These are phyloP conservation scores for Citrus unshiu DNA, from an alignment of 345 rosid genomes.

Conservation along the genomic window DNA sequence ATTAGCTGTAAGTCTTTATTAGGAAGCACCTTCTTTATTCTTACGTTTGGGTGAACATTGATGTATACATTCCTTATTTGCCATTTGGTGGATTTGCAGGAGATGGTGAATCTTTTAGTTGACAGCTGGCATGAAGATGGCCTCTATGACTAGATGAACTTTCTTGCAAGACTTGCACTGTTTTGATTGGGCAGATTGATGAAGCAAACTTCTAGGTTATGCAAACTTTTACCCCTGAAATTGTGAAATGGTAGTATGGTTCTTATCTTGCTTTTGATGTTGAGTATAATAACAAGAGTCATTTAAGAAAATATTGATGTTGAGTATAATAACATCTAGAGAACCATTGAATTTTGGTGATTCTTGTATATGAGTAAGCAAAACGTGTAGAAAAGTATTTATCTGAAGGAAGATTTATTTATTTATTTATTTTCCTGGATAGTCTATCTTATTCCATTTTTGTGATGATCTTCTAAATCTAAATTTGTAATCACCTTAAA, in stretches of 20 bases:
- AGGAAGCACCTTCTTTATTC: background rate
- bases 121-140: conserved; percentile 33
- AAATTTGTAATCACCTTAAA: background rate
- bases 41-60: background rate
- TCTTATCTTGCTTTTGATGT: background rate
- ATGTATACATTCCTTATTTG: background rate
- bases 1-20: conserved; percentile 29
- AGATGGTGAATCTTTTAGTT: conserved; percentile 40
- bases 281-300: conserved; percentile 1
- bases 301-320: background rate
- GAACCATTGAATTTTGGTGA: background rate
- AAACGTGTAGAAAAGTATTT: background rate
- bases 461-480: background rate
- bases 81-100: conserved; percentile 27
- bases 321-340: background rate
- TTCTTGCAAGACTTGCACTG: conserved; percentile 5
- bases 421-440: background rate
- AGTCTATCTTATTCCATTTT: background rate
- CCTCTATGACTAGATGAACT: conserved; percentile 18
- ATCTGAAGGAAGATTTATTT: background rate
- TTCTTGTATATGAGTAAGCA: background rate
- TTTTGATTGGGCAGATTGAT: conserved; percentile 7
- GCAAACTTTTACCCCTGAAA: background rate
- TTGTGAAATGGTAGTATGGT: background rate
- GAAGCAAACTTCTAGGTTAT: conserved; percentile 8